Conservation (phyloP, 2,329 filamentous ascomycete genomes). For the Dactylonectria estremocensis region DNA sequence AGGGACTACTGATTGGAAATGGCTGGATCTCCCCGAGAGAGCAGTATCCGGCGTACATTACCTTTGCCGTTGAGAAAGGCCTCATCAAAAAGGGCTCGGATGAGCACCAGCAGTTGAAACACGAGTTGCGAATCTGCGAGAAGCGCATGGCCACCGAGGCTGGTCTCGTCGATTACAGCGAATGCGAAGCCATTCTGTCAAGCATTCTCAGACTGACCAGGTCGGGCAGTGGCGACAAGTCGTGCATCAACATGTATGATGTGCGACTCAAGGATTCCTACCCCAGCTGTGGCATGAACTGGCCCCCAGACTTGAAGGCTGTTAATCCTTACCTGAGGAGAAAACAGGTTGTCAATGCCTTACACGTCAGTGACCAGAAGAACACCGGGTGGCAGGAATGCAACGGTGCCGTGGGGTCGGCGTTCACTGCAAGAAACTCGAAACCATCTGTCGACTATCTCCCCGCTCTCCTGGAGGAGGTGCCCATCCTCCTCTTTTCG, state of each 20-base stretch:
- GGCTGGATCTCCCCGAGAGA: slow-evolving; percentile 95
- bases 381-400: slow-evolving; percentile 94
- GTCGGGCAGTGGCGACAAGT: slow-evolving; percentile 64
- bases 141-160: slow-evolving; percentile 67
- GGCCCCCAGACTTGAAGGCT: slow-evolving; percentile 87
- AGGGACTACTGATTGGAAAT: slow-evolving; percentile 93
- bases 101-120: slow-evolving; percentile 75
- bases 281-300: slow-evolving; percentile 95
- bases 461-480: slow-evolving; percentile 81
- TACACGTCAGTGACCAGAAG: slow-evolving; percentile 88
- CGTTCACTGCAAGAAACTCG: slow-evolving; percentile 81
- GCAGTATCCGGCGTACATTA: slow-evolving; percentile 90
- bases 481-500: slow-evolving; percentile 90
- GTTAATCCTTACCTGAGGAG: slow-evolving; percentile 90
- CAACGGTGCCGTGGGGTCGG: slow-evolving; percentile 80
- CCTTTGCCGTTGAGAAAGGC: slow-evolving; percentile 83
- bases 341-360: slow-evolving; percentile 81
- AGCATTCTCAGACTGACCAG: slow-evolving; percentile 79
- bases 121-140: slow-evolving; percentile 78
- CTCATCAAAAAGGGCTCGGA: slow-evolving; percentile 79
- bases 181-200: slow-evolving; percentile 85
- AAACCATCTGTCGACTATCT: slow-evolving; percentile 81
- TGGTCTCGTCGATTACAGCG: slow-evolving; percentile 73
- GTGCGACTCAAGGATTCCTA: slow-evolving; percentile 85
- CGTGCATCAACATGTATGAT: slow-evolving; percentile 98